Percentiles rank a stretch among this genome's conserved stretches.
phyloP scores from a whole-genome alignment of 192 early-diverging fungal genomes.

The Coemansia pectinata region DNA sequence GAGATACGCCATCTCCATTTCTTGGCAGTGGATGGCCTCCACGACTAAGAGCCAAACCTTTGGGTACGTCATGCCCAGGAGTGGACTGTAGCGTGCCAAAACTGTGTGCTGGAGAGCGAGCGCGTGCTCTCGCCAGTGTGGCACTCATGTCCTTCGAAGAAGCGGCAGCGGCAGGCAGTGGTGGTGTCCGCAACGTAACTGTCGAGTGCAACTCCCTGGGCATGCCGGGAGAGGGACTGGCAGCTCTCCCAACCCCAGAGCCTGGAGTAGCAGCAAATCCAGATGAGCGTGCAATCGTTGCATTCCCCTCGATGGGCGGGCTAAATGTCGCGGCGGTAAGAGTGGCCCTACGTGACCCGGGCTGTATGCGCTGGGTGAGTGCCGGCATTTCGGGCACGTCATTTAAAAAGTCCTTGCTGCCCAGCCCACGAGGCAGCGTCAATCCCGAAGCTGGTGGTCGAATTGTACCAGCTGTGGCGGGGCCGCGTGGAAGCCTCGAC shows the following conservation, averaged over 20 bases:
- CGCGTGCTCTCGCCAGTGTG: neutral
- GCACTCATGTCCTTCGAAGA: neutral
- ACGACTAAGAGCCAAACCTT: neutral
- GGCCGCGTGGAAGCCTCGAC: conserved; percentile 47
- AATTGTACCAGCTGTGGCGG: conserved; percentile 22
- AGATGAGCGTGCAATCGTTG: conserved; percentile 37
- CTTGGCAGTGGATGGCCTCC: neutral
- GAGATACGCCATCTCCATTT: neutral
- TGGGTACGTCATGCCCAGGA: conserved; percentile 2
- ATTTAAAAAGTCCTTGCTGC: conserved; percentile 19
- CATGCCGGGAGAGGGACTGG: conserved; percentile 30
- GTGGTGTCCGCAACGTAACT: conserved; percentile 8
- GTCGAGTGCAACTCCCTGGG: conserved; percentile 1
- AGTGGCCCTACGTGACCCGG: conserved; percentile 32
- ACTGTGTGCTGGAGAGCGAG: conserved; percentile 9
- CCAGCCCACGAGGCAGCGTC: conserved; percentile 31
- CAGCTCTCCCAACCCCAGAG: conserved; percentile 12
- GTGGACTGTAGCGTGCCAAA: neutral
- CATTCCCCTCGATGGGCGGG: conserved; percentile 9
- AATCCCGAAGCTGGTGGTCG: conserved; percentile 41
- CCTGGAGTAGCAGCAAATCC: conserved; percentile 15
- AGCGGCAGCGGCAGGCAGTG: neutral
- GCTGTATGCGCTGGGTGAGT: conserved; percentile 33
- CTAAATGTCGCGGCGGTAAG: conserved; percentile 39
- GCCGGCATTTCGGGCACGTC: conserved; percentile 30